A percentile compares a stretch with the other conserved stretches of the same genome.
Evolutionary conservation across 2,329 filamentous ascomycete species (phyloP).

Genomic region (Cercospora sojina): DNA sequence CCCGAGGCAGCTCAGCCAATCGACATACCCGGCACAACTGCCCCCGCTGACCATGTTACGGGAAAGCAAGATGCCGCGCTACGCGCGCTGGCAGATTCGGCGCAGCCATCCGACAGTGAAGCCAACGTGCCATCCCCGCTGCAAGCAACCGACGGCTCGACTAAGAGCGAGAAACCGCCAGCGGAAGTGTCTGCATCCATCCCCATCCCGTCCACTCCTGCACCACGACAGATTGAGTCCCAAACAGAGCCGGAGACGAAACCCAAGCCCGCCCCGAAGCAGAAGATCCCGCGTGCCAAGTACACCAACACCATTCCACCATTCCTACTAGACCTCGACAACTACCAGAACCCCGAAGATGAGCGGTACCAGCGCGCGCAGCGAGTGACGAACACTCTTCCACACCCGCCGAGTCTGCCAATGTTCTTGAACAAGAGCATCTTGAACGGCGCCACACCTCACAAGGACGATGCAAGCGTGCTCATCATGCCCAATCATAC

Average conservation of each 20-base stretch:
- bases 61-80: conserved; percentile 24
- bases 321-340: conserved; percentile 84
- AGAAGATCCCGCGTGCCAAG: conserved; percentile 49
- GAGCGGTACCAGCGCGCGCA: conserved; percentile 71
- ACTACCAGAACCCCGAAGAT: conserved; percentile 59
- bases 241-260: conserved; percentile 15
- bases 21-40: conserved; percentile 34
- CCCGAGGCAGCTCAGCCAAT: conserved; percentile 34
- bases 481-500: conserved; percentile 97
- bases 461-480: conserved; percentile 98
- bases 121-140: conserved; percentile 22
- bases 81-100: conserved; percentile 58
- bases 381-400: conserved; percentile 72
- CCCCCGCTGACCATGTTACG: conserved; percentile 28
- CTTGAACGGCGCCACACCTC: conserved; percentile 81
- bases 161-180: conserved; percentile 16
- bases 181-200: conserved; percentile 15
- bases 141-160: conserved; percentile 24
- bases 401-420: conserved; percentile 79
- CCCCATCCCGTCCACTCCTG: conserved; percentile 15
- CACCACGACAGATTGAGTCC: conserved; percentile 11
- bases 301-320: conserved; percentile 76
- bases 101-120: conserved; percentile 29
- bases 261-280: conserved; percentile 24
- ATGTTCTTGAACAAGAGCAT: conserved; percentile 94